A percentile compares a stretch with the other conserved stretches of the same genome.
Evolutionary conservation across 192 early-diverging fungal genomes (phyloP).

Genomic region (Mortierella hygrophila): DNA sequence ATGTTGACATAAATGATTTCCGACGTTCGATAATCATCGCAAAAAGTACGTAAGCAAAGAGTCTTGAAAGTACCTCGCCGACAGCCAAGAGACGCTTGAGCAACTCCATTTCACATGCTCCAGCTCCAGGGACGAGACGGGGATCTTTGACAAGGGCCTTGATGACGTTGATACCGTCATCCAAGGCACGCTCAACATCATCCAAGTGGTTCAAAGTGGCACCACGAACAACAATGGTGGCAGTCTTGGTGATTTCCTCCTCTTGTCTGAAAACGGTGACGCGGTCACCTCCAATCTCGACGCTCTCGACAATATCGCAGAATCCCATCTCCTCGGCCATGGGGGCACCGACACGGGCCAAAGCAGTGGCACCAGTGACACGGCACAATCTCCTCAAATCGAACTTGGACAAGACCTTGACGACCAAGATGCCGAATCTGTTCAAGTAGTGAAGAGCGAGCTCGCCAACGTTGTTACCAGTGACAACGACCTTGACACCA

Average conservation of each 20-base stretch:
- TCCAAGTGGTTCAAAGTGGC: conserved; percentile 96
- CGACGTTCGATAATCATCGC: neutral
- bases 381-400: conserved; percentile 95
- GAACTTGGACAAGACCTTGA: conserved; percentile 95
- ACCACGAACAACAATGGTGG: conserved; percentile 96
- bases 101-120: conserved; percentile 95
- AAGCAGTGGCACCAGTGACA: conserved; percentile 91
- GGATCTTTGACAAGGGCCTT: conserved; percentile 91
- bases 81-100: conserved; percentile 80
- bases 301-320: conserved; percentile 96
- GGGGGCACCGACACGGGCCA: conserved; percentile 93
- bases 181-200: conserved; percentile 96
- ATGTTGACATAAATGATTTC: neutral
- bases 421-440: conserved; percentile 89
- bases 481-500: conserved; percentile 92
- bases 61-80: conserved; percentile 66
- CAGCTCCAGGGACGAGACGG: conserved; percentile 92
- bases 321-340: conserved; percentile 97
- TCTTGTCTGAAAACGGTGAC: conserved; percentile 98
- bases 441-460: conserved; percentile 96
- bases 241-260: conserved; percentile 87
- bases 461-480: conserved; percentile 91
- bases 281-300: conserved; percentile 97
- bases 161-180: conserved; percentile 97
- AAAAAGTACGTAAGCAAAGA: neutral